Evolutionary conservation across 2,329 filamentous ascomycete species (phyloP).

Genomic region (Pseudogymnoascus sp.): DNA sequence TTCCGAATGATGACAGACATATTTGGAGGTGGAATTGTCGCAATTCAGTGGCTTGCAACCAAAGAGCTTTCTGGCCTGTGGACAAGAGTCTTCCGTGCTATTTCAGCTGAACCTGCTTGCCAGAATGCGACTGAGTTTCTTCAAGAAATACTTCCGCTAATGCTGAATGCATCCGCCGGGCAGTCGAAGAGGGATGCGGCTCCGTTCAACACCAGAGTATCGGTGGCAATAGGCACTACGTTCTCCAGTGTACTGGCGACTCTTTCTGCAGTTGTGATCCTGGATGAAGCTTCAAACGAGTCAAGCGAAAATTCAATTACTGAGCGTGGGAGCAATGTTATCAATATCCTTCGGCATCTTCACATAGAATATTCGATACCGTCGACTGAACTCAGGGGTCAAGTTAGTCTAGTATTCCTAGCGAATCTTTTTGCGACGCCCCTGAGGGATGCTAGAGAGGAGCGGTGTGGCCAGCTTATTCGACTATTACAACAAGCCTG

Average conservation of each 20-base stretch:
- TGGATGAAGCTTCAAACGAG: conserved; percentile 12
- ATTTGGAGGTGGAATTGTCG: conserved; percentile 30
- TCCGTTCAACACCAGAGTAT: neutral
- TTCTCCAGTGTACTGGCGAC: conserved; percentile 35
- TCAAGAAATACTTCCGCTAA: conserved; percentile 10
- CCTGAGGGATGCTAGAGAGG: neutral
- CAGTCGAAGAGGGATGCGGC: neutral
- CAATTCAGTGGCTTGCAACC: conserved; percentile 37
- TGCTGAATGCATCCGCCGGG: neutral
- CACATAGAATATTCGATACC: conserved; percentile 6
- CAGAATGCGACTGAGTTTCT: conserved; percentile 1
- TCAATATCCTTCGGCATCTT: conserved; percentile 6
- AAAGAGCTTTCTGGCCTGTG: conserved; percentile 34
- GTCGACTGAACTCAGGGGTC: neutral
- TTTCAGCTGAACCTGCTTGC: conserved; percentile 27
- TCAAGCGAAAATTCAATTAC: neutral
- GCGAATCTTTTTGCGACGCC: neutral
- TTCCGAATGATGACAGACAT: conserved; percentile 32
- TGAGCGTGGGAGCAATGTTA: neutral
- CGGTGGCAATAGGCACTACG: conserved; percentile 27
- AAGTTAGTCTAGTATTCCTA: conserved; percentile 2
- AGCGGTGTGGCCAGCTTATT: neutral
- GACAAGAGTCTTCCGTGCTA: conserved; percentile 29
- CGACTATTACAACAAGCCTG: neutral
- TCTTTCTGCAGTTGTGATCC: conserved; percentile 31